Base-by-base conservation (phyloP, 257 asterid species). In the Petunia secreta region DNA sequence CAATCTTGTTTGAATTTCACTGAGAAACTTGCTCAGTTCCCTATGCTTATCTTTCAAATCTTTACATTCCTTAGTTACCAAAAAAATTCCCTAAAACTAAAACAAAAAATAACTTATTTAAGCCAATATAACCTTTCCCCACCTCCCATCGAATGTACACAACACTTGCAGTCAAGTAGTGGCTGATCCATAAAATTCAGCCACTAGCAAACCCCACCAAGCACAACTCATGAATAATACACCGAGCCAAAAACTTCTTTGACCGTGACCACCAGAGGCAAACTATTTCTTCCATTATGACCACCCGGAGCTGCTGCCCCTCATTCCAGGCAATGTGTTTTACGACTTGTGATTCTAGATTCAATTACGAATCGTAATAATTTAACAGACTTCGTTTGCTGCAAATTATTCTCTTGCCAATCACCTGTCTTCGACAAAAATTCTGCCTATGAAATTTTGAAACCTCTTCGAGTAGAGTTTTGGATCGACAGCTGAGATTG, bases 401-500 rank as follows among this genome's bases (percentile, higher is more conserved):
- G 79, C 43, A 16, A 41, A 9, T 44, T 3, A 1, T 40, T 76
- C 82, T 36, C n/a, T 37, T 48, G 38, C 2, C 36, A 11, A 37
- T 91, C 90, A 94, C 84, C 97, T 63, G 67, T 96, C 98, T 82
- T 92, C 98, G 1, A 88, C 57, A 50, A 96, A 96, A 75, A 84
- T 89, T 84, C 97, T 90, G 75, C 98, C 95, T 14, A 92, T 87
- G 79, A 92, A 96, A 63, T 96, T 96, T 1, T 92, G 93, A 63
- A 96, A 94, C 82, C 99, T 91, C 86, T 88, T 91, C 2, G 99
- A 92, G 80, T 96, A 96, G 14, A 88, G 87, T 83, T 92, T 94
- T 2, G 99, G 99, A 55, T 96, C 99, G 2, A 96, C 99, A 0
- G 98, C 99, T 41, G 99, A 96, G 16, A 96, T 96, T 4, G 97